Conservation (phyloP, 192 early-diverging fungal genomes). For the Coemansia sp. region DNA sequence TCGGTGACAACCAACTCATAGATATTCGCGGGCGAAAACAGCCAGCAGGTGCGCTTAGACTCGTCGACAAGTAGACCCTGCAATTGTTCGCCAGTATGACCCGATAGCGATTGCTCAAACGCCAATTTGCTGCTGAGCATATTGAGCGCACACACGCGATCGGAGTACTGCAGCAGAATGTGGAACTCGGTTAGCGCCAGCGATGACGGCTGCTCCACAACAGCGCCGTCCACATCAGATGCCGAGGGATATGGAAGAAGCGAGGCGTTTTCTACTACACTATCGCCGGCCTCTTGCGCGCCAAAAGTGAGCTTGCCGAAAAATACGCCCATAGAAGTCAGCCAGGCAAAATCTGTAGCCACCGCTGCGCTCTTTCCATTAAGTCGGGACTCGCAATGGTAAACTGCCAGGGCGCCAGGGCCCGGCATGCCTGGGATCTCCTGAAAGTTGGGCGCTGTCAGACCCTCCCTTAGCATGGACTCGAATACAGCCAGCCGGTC, state of each 20-base stretch:
- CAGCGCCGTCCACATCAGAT: slow-evolving; percentile 10
- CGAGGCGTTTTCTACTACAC: slow-evolving; percentile 79
- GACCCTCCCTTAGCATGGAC: slow-evolving; percentile 70
- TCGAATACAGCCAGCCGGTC: slow-evolving; percentile 75
- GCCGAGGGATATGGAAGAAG: slow-evolving; percentile 77
- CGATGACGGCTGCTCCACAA: slow-evolving; percentile 67
- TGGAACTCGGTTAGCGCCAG: slow-evolving; percentile 90
- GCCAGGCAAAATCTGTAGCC: slow-evolving; percentile 82
- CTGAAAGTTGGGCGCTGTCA: slow-evolving; percentile 64
- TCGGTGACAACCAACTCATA: slow-evolving; percentile 90
- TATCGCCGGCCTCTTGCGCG: slow-evolving; percentile 72
- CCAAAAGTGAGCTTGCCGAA: slow-evolving; percentile 82
- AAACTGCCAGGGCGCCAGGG: slow-evolving; percentile 36
- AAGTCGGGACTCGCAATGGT: slow-evolving; percentile 28
- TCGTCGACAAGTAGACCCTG: slow-evolving; percentile 74
- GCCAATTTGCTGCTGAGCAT: slow-evolving; percentile 80
- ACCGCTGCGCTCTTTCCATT: slow-evolving; percentile 10
- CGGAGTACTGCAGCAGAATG: slow-evolving; percentile 80
- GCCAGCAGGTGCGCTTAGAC: slow-evolving; percentile 87
- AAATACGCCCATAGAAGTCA: slow-evolving; percentile 88
- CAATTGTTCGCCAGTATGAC: slow-evolving; percentile 60
- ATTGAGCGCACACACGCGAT: slow-evolving; percentile 76
- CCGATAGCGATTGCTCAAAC: slow-evolving; percentile 76
- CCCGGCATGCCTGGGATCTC: slow-evolving; percentile 64
- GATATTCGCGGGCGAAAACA: slow-evolving; percentile 80